phyloP scores from a whole-genome alignment of 73 alveolate species.

The Durusdinium trenchii region DNA sequence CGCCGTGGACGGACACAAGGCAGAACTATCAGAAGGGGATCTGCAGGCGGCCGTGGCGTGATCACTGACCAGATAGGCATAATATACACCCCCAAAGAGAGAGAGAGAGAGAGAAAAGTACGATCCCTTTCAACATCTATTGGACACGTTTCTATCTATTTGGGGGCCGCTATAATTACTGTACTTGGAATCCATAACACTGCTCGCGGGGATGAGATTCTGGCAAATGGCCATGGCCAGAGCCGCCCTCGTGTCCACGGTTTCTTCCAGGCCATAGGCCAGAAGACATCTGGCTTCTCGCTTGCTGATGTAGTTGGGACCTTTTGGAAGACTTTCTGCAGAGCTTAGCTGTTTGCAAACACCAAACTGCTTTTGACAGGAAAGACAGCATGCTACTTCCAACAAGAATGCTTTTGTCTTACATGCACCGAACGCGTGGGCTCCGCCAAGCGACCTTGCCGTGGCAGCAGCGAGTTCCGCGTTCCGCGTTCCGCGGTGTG shows the following conservation, averaged over 20 bases:
- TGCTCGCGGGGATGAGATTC: background rate
- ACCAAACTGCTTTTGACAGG: no score
- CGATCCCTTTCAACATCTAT: no score
- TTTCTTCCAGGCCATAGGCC: conserved; percentile 1
- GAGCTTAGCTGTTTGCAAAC: background rate
- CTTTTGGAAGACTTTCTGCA: background rate
- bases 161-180: no score
- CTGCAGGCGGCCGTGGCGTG: background rate
- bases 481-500: no score
- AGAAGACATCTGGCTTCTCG: conserved; percentile 28
- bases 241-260: background rate
- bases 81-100: no score
- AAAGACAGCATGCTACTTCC: background rate
- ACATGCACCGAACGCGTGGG: no score
- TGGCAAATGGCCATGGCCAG: background rate
- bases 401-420: background rate
- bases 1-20: background rate
- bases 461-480: no score
- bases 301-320: conserved; percentile 44
- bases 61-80: background rate
- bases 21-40: background rate
- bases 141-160: no score
- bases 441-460: no score
- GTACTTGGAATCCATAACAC: no score
- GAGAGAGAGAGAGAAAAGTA: no score